phyloP scores from a whole-genome alignment of 352 stramenopile genomes.

The Halophytophthora batemanensis region DNA sequence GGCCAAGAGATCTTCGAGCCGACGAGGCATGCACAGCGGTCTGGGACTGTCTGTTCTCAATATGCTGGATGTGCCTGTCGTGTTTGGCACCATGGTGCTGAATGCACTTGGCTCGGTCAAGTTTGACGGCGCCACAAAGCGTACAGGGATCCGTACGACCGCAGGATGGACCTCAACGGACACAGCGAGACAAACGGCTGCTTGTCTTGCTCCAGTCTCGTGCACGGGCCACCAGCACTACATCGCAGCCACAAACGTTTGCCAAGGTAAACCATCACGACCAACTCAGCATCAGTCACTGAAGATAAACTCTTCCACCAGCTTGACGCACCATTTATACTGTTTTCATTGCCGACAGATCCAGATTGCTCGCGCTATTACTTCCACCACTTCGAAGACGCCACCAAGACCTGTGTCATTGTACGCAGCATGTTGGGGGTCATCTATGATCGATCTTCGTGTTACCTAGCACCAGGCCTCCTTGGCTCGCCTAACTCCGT shows the following conservation, averaged over 20 bases:
- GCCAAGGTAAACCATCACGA: conserved; percentile 31
- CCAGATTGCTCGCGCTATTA: conserved; percentile 61
- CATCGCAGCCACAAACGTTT: conserved; percentile 35
- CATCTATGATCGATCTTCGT: not conserved
- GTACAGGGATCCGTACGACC: conserved; percentile 19
- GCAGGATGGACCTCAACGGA: not conserved
- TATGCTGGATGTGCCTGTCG: conserved; percentile 62
- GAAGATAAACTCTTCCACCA: not conserved
- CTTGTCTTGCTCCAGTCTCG: conserved; percentile 1
- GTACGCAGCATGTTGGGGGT: conserved; percentile 25
- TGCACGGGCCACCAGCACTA: conserved; percentile 50
- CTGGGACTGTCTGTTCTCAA: conserved; percentile 58
- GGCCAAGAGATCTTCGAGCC: conserved; percentile 31
- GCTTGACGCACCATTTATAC: not conserved
- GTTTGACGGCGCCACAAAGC: conserved; percentile 42
- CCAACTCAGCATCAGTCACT: not conserved
- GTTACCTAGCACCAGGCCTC: not conserved
- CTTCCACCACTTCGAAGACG: conserved; percentile 50
- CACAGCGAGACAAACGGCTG: not conserved
- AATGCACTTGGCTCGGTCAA: conserved; percentile 36
- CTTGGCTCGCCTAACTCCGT: not conserved
- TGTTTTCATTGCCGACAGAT: conserved; percentile 41
- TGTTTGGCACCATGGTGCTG: conserved; percentile 60
- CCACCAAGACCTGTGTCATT: conserved; percentile 46
- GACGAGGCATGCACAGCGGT: conserved; percentile 49